Conservation (phyloP, 2,329 filamentous ascomycete species). For the Ceratocystis cubensis region DNA sequence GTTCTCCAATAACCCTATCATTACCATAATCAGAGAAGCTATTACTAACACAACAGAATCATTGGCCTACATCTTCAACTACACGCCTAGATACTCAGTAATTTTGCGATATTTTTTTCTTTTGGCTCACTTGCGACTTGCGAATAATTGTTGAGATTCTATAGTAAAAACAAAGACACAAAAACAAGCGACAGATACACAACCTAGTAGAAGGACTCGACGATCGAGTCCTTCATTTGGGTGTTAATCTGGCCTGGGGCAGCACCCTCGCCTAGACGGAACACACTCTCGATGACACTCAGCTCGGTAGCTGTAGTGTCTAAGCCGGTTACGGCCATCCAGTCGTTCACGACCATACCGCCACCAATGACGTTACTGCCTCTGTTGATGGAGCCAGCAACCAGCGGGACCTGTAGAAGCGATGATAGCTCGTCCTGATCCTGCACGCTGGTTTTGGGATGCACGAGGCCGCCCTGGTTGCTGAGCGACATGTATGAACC, state of each 20-base stretch:
- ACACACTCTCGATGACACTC: constrained; percentile 91
- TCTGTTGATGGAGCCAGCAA: constrained; percentile 86
- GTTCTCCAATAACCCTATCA: too few species aligned
- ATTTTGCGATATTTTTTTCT: constrained; percentile 4
- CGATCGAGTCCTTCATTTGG: constrained; percentile 91
- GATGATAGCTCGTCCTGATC: constrained; percentile 95
- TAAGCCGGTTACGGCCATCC: constrained; percentile 83
- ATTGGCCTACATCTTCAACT: too few species aligned
- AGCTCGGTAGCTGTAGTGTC: constrained; percentile 92
- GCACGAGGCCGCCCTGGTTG: constrained; percentile 92
- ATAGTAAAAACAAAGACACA: constrained; percentile 3
- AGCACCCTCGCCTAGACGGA: constrained; percentile 79
- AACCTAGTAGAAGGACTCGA: constrained; percentile 90
- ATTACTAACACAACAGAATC: too few species aligned
- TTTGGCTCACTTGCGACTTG: neutral
- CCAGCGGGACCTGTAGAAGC: constrained; percentile 86
- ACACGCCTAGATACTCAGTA: too few species aligned
- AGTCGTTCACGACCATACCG: constrained; percentile 93
- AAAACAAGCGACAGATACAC: too few species aligned
- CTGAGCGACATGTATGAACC: constrained; percentile 93
- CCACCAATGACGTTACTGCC: constrained; percentile 92
- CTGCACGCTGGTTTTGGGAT: constrained; percentile 92
- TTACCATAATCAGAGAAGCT: too few species aligned
- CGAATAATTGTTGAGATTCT: neutral
- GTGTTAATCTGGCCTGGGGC: constrained; percentile 68